These are phyloP conservation scores for Hirsutella minnesotensis DNA, from an alignment of 2,329 filamentous ascomycete species.

Conservation along the genomic window DNA sequence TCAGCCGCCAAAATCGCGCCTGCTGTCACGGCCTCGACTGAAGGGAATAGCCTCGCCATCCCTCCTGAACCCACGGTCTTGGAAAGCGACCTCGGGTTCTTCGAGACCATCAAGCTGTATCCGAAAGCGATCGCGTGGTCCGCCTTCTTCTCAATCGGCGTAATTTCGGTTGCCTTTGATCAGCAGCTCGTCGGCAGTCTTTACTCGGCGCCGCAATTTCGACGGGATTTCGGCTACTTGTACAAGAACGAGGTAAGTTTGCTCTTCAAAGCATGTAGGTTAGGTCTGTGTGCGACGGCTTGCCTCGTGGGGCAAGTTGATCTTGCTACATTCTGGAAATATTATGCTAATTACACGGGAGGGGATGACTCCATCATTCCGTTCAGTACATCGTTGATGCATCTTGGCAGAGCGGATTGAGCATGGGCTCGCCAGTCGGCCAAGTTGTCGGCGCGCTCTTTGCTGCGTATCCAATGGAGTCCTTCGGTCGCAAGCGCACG, in stretches of 20 bases:
- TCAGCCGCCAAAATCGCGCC: no score
- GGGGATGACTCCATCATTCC: background rate
- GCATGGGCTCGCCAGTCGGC: conserved; percentile 43
- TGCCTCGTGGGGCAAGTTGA: no score
- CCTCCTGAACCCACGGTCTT: conserved; percentile 7
- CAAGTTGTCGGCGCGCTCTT: conserved; percentile 43
- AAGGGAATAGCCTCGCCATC: background rate
- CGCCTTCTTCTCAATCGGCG: conserved; percentile 44
- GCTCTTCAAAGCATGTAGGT: no score
- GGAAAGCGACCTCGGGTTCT: conserved; percentile 27
- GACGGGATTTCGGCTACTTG: conserved; percentile 40
- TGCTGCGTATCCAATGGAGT: conserved; percentile 30
- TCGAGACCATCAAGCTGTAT: conserved; percentile 28
- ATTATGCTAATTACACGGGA: background rate
- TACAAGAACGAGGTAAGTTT: conserved; percentile 23
- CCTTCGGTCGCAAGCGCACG: conserved; percentile 28
- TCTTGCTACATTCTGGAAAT: no score
- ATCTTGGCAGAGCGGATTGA: conserved; percentile 33
- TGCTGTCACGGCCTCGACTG: no score
- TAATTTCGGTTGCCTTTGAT: conserved; percentile 53
- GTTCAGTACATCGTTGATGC: conserved; percentile 24
- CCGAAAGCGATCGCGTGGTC: conserved; percentile 41
- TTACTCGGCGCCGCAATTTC: conserved; percentile 47
- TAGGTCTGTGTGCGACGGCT: no score
- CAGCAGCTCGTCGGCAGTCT: conserved; percentile 52